These are phyloP conservation scores for Xylaria sp. DNA, from an alignment of 2,329 filamentous ascomycete genomes.

Conservation along the genomic window DNA sequence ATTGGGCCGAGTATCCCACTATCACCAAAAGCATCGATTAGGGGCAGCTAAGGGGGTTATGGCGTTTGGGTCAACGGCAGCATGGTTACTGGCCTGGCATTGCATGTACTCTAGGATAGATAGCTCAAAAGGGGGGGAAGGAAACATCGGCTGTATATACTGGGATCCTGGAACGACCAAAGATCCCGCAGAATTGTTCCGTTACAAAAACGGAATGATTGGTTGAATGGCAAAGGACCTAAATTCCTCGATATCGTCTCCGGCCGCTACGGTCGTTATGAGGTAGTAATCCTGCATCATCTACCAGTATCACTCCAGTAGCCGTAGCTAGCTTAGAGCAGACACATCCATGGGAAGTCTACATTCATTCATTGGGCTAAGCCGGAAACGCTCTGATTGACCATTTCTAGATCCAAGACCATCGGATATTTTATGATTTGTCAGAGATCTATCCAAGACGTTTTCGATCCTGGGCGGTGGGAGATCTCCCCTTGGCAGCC, in stretches of 20 bases:
- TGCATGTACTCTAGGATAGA: constrained; percentile 34
- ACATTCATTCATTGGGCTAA: constrained; percentile 7
- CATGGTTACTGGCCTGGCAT: constrained; percentile 34
- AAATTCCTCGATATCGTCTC: neutral
- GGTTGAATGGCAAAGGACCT: neutral
- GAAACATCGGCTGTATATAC: constrained; percentile 26
- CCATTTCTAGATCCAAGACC: constrained; percentile 2
- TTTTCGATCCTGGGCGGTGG: constrained; percentile 38
- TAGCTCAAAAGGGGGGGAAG: constrained; percentile 23
- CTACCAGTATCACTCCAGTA: neutral
- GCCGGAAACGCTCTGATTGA: constrained; percentile 22
- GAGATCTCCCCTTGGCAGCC: constrained; percentile 33
- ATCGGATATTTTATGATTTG: constrained; percentile 43
- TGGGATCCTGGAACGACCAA: constrained; percentile 1
- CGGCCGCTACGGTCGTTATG: neutral
- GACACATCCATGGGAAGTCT: neutral
- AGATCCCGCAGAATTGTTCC: neutral
- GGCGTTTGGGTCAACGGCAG: constrained; percentile 33
- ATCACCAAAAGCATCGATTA: constrained; percentile 31
- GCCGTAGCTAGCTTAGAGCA: neutral
- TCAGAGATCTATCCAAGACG: constrained; percentile 35
- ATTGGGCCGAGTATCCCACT: constrained; percentile 17
- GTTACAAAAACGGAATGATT: neutral
- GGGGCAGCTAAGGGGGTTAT: constrained; percentile 15
- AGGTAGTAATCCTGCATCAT: neutral